phyloP scores from a whole-genome alignment of 78 protist species.

The Speleostelium caveatum region DNA sequence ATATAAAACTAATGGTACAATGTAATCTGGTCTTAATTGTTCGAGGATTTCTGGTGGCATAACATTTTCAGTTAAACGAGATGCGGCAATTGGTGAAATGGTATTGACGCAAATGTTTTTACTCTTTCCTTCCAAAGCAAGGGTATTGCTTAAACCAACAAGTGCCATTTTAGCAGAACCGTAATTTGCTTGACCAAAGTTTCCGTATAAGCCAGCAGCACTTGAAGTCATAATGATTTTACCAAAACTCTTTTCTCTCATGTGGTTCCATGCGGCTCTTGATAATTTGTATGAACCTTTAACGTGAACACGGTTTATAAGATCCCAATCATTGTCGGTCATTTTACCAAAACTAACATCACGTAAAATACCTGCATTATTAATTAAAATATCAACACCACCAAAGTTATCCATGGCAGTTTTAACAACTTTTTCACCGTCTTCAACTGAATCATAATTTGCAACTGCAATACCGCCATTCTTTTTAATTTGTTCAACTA shows the following conservation, averaged over 20 bases:
- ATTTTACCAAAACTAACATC: conserved; percentile 85
- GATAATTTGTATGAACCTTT: conserved; percentile 87
- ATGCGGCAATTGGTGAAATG: conserved; percentile 90
- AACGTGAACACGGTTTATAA: conserved; percentile 84
- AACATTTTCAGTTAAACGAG: conserved; percentile 84
- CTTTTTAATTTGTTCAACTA: conserved; percentile 87
- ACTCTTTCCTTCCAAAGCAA: conserved; percentile 88
- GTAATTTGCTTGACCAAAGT: conserved; percentile 93
- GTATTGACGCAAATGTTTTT: conserved; percentile 85
- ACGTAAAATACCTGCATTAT: conserved; percentile 93
- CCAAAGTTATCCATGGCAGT: conserved; percentile 89
- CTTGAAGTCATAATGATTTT: conserved; percentile 87
- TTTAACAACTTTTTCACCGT: conserved; percentile 84
- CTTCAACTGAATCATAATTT: conserved; percentile 88
- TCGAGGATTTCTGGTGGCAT: conserved; percentile 86
- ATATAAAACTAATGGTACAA: conserved; percentile 86
- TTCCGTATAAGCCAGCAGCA: conserved; percentile 92
- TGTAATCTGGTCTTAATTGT: conserved; percentile 87
- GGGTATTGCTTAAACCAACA: conserved; percentile 84
- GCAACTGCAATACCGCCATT: conserved; percentile 91
- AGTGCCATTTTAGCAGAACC: conserved; percentile 87
- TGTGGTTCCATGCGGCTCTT: conserved; percentile 89
- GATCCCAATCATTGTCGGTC: conserved; percentile 90
- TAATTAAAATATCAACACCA: conserved; percentile 89
- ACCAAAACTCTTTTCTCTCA: conserved; percentile 87